Evolutionary conservation across 345 rosid genomes (phyloP).

Genomic region (Brassica carinata): DNA sequence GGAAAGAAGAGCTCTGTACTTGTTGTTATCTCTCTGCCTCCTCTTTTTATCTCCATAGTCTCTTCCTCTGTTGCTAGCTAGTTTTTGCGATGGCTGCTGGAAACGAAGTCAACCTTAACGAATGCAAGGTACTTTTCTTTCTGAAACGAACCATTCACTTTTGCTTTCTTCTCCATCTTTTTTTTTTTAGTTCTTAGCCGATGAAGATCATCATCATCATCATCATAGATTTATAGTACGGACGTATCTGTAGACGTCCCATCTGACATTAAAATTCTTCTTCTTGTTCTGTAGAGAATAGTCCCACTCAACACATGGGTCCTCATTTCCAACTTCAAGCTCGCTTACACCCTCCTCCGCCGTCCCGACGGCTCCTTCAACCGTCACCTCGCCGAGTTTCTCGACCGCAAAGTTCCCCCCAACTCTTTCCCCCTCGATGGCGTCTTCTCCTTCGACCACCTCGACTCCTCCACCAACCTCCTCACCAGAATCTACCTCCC

Average conservation of each 20-base stretch:
- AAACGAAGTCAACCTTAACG: slow-evolving; percentile 83
- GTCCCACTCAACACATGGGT: slow-evolving; percentile 98
- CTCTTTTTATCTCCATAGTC: background rate
- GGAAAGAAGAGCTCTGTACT: slow-evolving; percentile 5
- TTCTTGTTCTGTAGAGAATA: slow-evolving; percentile 60
- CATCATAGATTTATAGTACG: slow-evolving; percentile 10
- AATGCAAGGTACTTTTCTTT: slow-evolving; percentile 69
- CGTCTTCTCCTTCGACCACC: slow-evolving; percentile 94
- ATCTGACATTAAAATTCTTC: slow-evolving; percentile 3
- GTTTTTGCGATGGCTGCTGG: slow-evolving; percentile 62
- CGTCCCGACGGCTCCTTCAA: slow-evolving; percentile 91
- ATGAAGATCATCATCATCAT: slow-evolving; percentile 7
- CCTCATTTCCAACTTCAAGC: slow-evolving; percentile 96
- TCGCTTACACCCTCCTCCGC: slow-evolving; percentile 86
- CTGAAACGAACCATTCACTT: slow-evolving; percentile 2
- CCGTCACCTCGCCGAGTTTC: slow-evolving; percentile 89
- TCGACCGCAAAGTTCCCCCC: slow-evolving; percentile 84
- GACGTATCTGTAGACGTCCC: slow-evolving; percentile 14
- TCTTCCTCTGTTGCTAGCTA: slow-evolving; percentile 5
- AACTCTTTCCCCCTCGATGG: slow-evolving; percentile 81
- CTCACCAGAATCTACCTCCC: slow-evolving; percentile 76
- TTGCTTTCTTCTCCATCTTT: background rate
- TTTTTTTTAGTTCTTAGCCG: background rate
- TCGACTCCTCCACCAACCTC: slow-evolving; percentile 68
- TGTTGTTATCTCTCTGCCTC: slow-evolving; percentile 17